phyloP scores from a whole-genome alignment of 2,329 filamentous ascomycete species.

The Fusarium sarcochroum region DNA sequence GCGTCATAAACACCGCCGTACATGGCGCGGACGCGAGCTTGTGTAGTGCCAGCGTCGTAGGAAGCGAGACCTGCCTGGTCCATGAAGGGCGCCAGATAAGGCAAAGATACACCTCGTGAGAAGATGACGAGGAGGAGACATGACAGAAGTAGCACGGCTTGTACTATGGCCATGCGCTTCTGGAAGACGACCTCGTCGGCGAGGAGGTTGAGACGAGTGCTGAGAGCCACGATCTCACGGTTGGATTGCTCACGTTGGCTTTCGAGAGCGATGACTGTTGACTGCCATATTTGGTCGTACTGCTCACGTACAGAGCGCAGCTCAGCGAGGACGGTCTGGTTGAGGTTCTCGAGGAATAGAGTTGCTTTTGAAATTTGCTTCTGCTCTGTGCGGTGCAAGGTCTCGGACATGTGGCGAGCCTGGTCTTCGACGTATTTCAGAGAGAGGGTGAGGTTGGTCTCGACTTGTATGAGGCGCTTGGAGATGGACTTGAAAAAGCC shows the following conservation, averaged over 20 bases:
- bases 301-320: constrained; percentile 82
- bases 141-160: constrained; percentile 87
- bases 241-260: constrained; percentile 88
- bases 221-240: constrained; percentile 86
- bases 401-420: constrained; percentile 89
- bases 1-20: constrained; percentile 31
- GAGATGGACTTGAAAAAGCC: constrained; percentile 98
- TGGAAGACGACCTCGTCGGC: constrained; percentile 92
- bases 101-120: constrained; percentile 64
- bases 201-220: constrained; percentile 83
- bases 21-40: constrained; percentile 31
- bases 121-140: constrained; percentile 93
- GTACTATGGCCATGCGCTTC: constrained; percentile 94
- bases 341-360: constrained; percentile 86
- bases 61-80: constrained; percentile 47
- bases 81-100: constrained; percentile 50
- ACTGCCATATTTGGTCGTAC: constrained; percentile 98
- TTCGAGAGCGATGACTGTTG: constrained; percentile 91
- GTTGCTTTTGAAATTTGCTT: constrained; percentile 88
- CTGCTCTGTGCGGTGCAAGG: constrained; percentile 88
- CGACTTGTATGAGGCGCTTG: constrained; percentile 90
- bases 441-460: constrained; percentile 92
- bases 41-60: constrained; percentile 41
- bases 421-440: constrained; percentile 98
- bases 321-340: constrained; percentile 87